Evolutionary conservation across 1,284 basidiomycete species (phyloP), one percentile per base, ranked within the genome.

Genomic region (Moniliophthora roreri): DNA sequence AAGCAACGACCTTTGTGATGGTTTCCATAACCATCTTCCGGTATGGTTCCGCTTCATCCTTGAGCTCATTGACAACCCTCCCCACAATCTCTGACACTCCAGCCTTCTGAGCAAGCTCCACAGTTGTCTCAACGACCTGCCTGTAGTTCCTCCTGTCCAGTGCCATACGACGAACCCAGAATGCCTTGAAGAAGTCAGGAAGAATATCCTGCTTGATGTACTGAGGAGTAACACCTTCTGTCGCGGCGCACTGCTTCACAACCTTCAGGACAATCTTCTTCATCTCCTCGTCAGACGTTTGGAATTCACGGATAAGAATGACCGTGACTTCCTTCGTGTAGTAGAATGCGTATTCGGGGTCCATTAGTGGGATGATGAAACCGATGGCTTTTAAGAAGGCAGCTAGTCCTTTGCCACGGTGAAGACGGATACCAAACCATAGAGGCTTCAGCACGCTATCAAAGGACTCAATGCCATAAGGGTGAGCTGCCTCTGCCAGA

Each of bases 21-120:
- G 97, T 98, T 76, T 99, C 97, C 96, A 99, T 99, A 39, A 98
- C 95, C 97, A 99, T 99, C 80, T 98, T 98, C 60, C 96, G 81
- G 78, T 96, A 98, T 5, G 95, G 94, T 75, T 99, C 97, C 1
- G 90, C 89, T 69, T 95, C 93, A 63, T 96, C 93, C 77, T 99
- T 99, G 59, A 99, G 78, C 67, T 97, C 95, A 67, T 98, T 97
- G 56, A 97, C 95, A 60, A 99, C 87, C 57, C 95, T 80, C 1
- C 93, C 91, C 15, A 98, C 93, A 52, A 99, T 97, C 72, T 98
- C 96, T 7, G 94, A 84, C 0, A 98, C 95, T 18, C 97, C 97
- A 0, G 94, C 81, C 74, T 99, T 99, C 67, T 97, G 91, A 3
- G 97, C 95, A 11, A 99, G 82, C 73, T 98, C 97, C 50, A 98